Percentiles rank a stretch among this genome's conserved stretches.
Evolutionary conservation across 148 eudicot genomes (phyloP).

Genomic region (Suaeda aralocaspica): DNA sequence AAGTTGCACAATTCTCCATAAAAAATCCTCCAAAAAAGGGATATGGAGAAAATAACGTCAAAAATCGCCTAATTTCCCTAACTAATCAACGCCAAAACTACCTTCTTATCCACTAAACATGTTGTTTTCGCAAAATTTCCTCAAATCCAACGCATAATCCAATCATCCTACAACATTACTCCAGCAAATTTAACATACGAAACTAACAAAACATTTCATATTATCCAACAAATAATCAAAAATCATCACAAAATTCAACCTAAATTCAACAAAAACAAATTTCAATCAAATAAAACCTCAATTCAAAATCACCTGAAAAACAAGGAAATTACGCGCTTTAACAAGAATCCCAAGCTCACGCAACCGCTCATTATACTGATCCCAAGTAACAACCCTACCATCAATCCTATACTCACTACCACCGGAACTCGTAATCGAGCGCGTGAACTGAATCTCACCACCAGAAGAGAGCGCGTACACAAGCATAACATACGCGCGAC

Average conservation of each 20-base stretch:
- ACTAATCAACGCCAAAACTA: not conserved
- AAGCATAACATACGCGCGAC: constrained; percentile 64
- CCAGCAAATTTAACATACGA: not conserved
- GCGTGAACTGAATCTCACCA: constrained; percentile 52
- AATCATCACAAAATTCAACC: not conserved
- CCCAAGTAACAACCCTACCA: constrained; percentile 69
- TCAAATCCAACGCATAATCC: not conserved
- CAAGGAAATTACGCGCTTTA: constrained; percentile 94
- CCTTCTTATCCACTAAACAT: not conserved
- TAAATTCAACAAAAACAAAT: not conserved
- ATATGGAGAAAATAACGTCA: not conserved
- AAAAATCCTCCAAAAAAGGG: too few species aligned
- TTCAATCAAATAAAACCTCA: not conserved
- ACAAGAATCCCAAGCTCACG: constrained; percentile 75
- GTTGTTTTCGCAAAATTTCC: not conserved
- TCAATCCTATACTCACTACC: constrained; percentile 95
- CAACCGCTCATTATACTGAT: constrained; percentile 65
- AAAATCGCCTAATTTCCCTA: not conserved
- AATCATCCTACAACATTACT: not conserved
- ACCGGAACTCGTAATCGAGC: constrained; percentile 58
- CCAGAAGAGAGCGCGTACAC: constrained; percentile 47
- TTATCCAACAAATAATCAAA: too few species aligned
- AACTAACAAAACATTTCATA: too few species aligned
- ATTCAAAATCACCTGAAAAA: constrained; percentile 62
- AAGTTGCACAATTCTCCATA: too few species aligned